Conservation (phyloP, 129 eudicot genomes). For the Heracleum sosnowskyi region DNA sequence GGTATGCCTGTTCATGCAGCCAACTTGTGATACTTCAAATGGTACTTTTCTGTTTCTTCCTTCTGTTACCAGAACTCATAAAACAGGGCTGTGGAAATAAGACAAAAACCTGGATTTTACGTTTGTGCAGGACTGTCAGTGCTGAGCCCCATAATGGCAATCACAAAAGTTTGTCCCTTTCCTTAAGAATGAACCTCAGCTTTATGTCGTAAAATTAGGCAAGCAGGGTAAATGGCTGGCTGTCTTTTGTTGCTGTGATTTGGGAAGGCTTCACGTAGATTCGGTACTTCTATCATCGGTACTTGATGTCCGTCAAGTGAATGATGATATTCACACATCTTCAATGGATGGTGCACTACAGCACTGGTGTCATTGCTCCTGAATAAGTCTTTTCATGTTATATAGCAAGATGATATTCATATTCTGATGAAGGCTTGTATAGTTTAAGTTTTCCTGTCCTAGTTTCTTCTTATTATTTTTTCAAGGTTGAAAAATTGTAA, state of each 20-base stretch:
- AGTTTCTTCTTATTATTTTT: too few species aligned
- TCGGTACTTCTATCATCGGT: slow-evolving; percentile 24
- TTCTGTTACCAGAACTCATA: neutral
- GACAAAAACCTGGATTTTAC: slow-evolving; percentile 35
- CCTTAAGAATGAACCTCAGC: slow-evolving; percentile 73
- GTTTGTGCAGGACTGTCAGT: slow-evolving; percentile 44
- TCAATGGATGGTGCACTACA: neutral
- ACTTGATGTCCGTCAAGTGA: too few species aligned
- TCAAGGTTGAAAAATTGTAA: too few species aligned
- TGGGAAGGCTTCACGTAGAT: slow-evolving; percentile 59
- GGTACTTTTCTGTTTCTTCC: neutral
- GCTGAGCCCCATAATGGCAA: slow-evolving; percentile 41
- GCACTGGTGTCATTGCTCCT: neutral
- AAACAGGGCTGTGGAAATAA: neutral
- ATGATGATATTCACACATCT: neutral
- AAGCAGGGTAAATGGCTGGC: slow-evolving; percentile 54
- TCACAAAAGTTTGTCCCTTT: slow-evolving; percentile 60
- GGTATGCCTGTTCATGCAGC: slow-evolving; percentile 1
- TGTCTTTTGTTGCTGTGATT: slow-evolving; percentile 40
- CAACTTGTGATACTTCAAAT: neutral
- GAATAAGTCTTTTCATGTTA: too few species aligned
- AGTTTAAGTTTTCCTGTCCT: too few species aligned
- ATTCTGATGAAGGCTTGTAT: too few species aligned
- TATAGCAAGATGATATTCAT: too few species aligned
- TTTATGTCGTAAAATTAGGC: slow-evolving; percentile 43